Percentiles rank a stretch among this genome's conserved stretches.
phyloP scores from a whole-genome alignment of 2,329 filamentous ascomycete genomes.

The Ilyonectria destructans region DNA sequence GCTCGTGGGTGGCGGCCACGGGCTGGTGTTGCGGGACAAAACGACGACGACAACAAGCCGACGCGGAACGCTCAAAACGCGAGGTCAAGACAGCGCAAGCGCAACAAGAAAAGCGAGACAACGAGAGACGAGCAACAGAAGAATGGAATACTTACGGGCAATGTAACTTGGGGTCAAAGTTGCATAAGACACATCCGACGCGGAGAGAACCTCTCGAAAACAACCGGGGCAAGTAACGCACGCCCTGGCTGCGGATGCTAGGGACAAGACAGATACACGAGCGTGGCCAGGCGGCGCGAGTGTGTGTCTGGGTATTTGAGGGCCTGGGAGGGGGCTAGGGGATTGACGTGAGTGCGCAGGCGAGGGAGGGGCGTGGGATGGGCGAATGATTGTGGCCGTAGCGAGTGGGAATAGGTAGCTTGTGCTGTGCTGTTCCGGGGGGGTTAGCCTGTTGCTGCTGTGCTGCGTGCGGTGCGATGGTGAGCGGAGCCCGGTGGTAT shows the following conservation, averaged over 20 bases:
- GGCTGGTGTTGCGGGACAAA: conserved; percentile 32
- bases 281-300: conserved; percentile 37
- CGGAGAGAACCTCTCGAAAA: conserved; percentile 43
- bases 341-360: conserved; percentile 35
- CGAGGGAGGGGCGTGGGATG: conserved; percentile 35
- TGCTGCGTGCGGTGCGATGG: conserved; percentile 28
- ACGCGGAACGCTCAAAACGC: conserved; percentile 41
- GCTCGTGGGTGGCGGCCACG: conserved; percentile 25
- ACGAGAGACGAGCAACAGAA: conserved; percentile 30
- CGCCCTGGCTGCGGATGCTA: conserved; percentile 43
- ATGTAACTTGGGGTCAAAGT: conserved; percentile 51
- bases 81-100: conserved; percentile 37
- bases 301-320: conserved; percentile 48
- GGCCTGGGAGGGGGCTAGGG: conserved; percentile 36
- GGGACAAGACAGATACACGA: conserved; percentile 48
- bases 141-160: conserved; percentile 55
- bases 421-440: conserved; percentile 29
- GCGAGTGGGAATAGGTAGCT: conserved; percentile 27
- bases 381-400: conserved; percentile 32
- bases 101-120: conserved; percentile 37
- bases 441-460: conserved; percentile 27
- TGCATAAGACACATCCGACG: conserved; percentile 46
- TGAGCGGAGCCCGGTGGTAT: conserved; percentile 30
- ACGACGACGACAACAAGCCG: conserved; percentile 22
- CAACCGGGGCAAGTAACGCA: conserved; percentile 45